Evolutionary conservation across 805 yeast species (phyloP), one percentile per base, ranked within the genome.

Genomic region (Saccharomycopsis oosterbeekiorum): DNA sequence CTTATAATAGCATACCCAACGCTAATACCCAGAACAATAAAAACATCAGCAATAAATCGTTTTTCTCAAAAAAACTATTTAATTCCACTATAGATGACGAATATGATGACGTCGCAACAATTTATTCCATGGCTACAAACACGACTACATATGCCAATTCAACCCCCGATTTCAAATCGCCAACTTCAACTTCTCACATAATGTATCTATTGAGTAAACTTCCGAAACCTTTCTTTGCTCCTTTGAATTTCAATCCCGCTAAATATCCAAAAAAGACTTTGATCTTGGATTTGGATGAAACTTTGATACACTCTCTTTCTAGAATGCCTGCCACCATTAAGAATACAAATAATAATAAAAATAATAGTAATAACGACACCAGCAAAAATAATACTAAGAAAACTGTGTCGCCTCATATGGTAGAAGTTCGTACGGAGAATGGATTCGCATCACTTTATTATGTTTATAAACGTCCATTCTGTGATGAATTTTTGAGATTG

Each of bases 381-480:
- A 10, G 2, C 19, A 41, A n/a, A n/a, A 42, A 19, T 9, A 17
- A 17, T 42, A 80, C 81, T 1, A 70, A 74, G 51, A 67, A 74
- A 62, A 70, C 72, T 67, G 68, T 76, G 12, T 74, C 78, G 55
- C 82, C 82, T 37, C 84, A 86, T 64, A 85, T 91, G 80, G 87
- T 93, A 59, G 99, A 93, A 73, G 91, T 93, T 62, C 82, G 81
- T 64, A 75, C 87, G 37, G 78, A 79, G 62, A 83, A 84, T 67
- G 84, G 84, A 63, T 76, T 88, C 6, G 86, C 96, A 0, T 84
- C 96, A 1, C 75, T 94, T 17, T 94, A 93, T 72, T 88, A 87
- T 70, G 97, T 94, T 29, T 89, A 89, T 69, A 93, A 93, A 70
- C 77, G 99, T 59, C 99, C 99, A 0, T 86, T 80, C 70, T 94